Percentiles rank a stretch among this genome's conserved stretches.
Evolutionary conservation across 2,329 filamentous ascomycete genomes (phyloP).

Genomic region (Trichothecium roseum): DNA sequence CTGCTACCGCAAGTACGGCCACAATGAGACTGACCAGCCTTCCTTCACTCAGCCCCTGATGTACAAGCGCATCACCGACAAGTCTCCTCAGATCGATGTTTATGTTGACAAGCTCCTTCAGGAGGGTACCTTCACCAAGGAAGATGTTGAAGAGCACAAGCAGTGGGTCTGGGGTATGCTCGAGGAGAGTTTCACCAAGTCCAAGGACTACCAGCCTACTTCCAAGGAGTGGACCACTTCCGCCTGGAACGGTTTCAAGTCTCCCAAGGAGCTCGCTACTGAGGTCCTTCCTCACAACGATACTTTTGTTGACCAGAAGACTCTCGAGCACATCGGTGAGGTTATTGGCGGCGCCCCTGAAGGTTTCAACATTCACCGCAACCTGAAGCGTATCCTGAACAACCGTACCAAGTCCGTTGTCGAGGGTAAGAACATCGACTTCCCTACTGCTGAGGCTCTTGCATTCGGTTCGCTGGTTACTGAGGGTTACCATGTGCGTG

Average conservation of each 20-base stretch:
- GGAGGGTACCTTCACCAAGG: constrained; percentile 92
- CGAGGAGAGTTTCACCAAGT: constrained; percentile 92
- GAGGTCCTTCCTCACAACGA: constrained; percentile 88
- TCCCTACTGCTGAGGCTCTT: constrained; percentile 91
- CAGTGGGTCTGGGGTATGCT: constrained; percentile 99
- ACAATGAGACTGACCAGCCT: constrained; percentile 99
- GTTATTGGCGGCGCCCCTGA: constrained; percentile 72
- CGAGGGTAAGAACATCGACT: constrained; percentile 93
- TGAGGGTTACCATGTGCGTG: constrained; percentile 93
- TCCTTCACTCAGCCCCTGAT: constrained; percentile 99
- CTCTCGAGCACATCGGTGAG: constrained; percentile 71
- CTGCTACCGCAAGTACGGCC: constrained; percentile 97
- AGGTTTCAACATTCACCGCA: constrained; percentile 81
- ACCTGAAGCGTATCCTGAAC: constrained; percentile 89
- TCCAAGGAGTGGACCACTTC: constrained; percentile 98
- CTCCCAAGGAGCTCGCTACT: constrained; percentile 87
- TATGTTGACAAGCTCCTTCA: constrained; percentile 86
- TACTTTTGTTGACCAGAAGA: constrained; percentile 65
- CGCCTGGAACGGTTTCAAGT: constrained; percentile 96
- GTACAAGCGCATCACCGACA: constrained; percentile 93
- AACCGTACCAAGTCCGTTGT: constrained; percentile 85
- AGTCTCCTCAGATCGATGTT: constrained; percentile 77
- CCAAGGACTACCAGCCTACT: constrained; percentile 93
- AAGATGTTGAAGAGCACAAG: constrained; percentile 97
- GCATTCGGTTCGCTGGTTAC: constrained; percentile 85